These are phyloP conservation scores for Starmerella davenportii DNA, from an alignment of 805 yeast genomes.

Conservation along the genomic window DNA sequence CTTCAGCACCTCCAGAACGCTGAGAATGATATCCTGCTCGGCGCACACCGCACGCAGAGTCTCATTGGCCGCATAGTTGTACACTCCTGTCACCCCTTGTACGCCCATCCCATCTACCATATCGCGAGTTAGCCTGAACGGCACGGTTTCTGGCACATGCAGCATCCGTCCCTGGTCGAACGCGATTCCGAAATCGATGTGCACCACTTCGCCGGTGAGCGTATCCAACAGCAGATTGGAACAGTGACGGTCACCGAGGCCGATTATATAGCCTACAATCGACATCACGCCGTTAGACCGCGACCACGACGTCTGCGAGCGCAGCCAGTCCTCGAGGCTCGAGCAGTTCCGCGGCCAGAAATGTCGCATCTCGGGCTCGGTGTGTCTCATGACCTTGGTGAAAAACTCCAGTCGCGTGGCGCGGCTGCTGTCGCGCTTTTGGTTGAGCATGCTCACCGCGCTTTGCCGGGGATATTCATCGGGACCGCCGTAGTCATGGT, in stretches of 20 bases:
- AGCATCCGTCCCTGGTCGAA: slow-evolving; percentile 81
- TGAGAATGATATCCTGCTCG: slow-evolving; percentile 51
- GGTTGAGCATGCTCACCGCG: slow-evolving; percentile 9
- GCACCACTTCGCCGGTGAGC: slow-evolving; percentile 78
- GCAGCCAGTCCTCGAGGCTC: slow-evolving; percentile 59
- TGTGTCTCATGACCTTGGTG: slow-evolving; percentile 29
- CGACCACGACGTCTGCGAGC: slow-evolving; percentile 43
- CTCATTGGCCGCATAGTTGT: slow-evolving; percentile 53
- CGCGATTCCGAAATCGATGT: slow-evolving; percentile 90
- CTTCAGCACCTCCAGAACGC: slow-evolving; percentile 66
- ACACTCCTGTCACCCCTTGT: slow-evolving; percentile 66
- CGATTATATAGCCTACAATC: slow-evolving; percentile 72
- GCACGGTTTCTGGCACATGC: slow-evolving; percentile 83
- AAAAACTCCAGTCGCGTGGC: slow-evolving; percentile 22
- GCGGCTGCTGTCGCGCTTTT: slow-evolving; percentile 27
- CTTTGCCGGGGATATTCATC: slow-evolving; percentile 34
- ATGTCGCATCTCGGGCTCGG: slow-evolving; percentile 49
- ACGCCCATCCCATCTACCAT: slow-evolving; percentile 85
- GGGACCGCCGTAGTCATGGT: slow-evolving; percentile 36
- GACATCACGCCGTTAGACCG: slow-evolving; percentile 72
- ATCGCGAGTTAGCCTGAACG: slow-evolving; percentile 80
- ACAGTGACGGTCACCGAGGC: slow-evolving; percentile 90
- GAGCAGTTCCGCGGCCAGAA: slow-evolving; percentile 54
- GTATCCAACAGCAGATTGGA: slow-evolving; percentile 74
- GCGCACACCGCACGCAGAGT: slow-evolving; percentile 48